Evolutionary conservation across 345 rosid genomes (phyloP).

Genomic region (Gossypium anomalum): DNA sequence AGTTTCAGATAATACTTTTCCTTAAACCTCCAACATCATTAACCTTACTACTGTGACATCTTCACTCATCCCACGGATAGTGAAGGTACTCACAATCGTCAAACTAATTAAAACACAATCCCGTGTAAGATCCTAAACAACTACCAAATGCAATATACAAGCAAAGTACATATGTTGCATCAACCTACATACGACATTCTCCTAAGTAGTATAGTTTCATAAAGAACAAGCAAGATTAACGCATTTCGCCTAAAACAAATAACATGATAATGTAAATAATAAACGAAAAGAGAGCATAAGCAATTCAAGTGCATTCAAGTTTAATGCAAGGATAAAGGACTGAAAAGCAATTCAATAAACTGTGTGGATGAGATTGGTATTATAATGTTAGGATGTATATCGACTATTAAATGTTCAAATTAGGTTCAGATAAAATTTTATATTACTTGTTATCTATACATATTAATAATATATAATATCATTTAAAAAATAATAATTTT

Average conservation of each 20-base stretch:
- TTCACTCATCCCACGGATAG: background rate
- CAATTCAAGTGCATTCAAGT: background rate
- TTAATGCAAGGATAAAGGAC: no score
- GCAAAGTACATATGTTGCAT: background rate
- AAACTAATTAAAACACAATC: constrained; percentile 6
- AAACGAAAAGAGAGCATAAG: background rate
- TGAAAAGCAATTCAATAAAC: no score
- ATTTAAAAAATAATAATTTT: no score
- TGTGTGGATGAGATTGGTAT: no score
- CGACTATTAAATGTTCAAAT: no score
- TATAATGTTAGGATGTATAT: no score
- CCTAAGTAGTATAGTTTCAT: background rate
- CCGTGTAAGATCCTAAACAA: constrained; percentile 10
- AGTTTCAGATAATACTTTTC: no score
- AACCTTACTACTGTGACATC: background rate
- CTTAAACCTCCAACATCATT: background rate
- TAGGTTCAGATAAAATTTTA: no score
- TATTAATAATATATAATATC: no score
- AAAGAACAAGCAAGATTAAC: background rate
- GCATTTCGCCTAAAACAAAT: background rate
- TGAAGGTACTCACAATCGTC: background rate
- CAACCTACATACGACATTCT: background rate
- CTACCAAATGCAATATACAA: constrained; percentile 12
- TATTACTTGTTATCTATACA: no score
- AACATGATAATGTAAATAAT: background rate